phyloP scores from a whole-genome alignment of 2,329 filamentous ascomycete genomes.

The Claviceps digitariae region DNA sequence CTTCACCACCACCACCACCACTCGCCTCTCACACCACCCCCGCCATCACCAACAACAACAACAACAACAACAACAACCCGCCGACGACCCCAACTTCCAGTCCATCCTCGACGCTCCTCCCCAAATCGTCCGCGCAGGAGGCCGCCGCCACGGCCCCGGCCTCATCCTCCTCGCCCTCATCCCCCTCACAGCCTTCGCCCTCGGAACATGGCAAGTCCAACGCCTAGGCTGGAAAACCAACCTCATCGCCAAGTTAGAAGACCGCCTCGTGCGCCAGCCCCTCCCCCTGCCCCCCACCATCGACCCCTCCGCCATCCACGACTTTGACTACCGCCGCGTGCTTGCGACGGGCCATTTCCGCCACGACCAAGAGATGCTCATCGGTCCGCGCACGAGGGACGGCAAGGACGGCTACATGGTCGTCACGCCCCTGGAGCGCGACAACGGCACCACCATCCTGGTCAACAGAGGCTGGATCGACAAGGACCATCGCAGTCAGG shows the following conservation, averaged over 20 bases:
- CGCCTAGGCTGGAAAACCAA: conserved; percentile 90
- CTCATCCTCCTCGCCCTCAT: conserved; percentile 76
- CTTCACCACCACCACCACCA: neutral
- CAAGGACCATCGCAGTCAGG: conserved; percentile 56
- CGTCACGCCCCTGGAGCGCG: conserved; percentile 73
- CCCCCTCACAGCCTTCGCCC: conserved; percentile 74
- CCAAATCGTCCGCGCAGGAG: conserved; percentile 60
- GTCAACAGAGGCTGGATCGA: conserved; percentile 88
- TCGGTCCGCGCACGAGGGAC: conserved; percentile 80
- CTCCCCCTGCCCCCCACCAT: conserved; percentile 74
- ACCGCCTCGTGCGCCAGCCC: conserved; percentile 74
- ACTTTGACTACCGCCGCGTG: conserved; percentile 87
- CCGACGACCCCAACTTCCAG: conserved; percentile 65
- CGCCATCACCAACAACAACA: conserved; percentile 6
- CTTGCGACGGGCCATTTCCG: conserved; percentile 58
- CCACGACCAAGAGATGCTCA: conserved; percentile 92
- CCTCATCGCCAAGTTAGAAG: conserved; percentile 80
- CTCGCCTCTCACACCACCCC: conserved; percentile 1
- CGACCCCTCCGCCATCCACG: conserved; percentile 65
- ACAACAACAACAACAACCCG: conserved; percentile 32
- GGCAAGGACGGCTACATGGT: conserved; percentile 86
- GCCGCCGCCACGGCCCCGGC: conserved; percentile 59
- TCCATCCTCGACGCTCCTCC: conserved; percentile 82
- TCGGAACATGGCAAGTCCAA: conserved; percentile 93
- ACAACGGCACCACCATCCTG: conserved; percentile 56